Evolutionary conservation across 2,329 filamentous ascomycete species (phyloP).

Genomic region (Curvularia hawaiiensis): DNA sequence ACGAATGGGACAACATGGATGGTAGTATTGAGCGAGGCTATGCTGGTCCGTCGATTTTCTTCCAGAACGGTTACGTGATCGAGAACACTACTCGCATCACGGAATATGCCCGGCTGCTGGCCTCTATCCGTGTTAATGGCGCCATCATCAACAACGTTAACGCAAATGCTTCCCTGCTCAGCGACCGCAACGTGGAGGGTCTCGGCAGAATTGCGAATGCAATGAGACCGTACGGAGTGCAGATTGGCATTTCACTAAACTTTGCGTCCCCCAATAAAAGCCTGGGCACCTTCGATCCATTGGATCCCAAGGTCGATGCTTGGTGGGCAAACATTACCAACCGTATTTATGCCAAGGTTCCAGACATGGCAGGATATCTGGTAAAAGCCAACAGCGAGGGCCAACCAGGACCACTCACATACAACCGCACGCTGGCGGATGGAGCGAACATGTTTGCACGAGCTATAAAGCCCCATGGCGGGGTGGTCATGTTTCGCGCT

Average conservation of each 20-base stretch:
- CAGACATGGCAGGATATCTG: constrained; percentile 71
- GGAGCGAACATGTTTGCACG: constrained; percentile 76
- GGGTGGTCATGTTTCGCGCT: constrained; percentile 75
- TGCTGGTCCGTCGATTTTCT: constrained; percentile 71
- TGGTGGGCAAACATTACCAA: constrained; percentile 69
- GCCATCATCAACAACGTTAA: constrained; percentile 76
- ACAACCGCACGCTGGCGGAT: constrained; percentile 71
- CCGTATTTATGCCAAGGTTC: constrained; percentile 64
- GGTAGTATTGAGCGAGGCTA: constrained; percentile 72
- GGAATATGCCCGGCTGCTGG: constrained; percentile 68
- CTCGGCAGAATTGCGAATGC: constrained; percentile 66
- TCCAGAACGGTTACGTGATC: constrained; percentile 61
- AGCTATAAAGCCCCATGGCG: constrained; percentile 90
- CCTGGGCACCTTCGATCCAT: constrained; percentile 67
- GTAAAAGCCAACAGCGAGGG: constrained; percentile 76
- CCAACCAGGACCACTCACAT: constrained; percentile 70
- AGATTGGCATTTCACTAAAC: constrained; percentile 69
- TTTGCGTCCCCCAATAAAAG: constrained; percentile 65
- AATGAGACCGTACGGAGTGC: constrained; percentile 70
- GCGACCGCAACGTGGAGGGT: constrained; percentile 63
- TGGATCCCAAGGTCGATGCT: constrained; percentile 62
- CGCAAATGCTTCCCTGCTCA: constrained; percentile 65
- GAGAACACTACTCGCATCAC: constrained; percentile 64
- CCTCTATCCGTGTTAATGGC: constrained; percentile 70
- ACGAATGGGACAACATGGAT: constrained; percentile 76